Conservation (phyloP, 148 eudicot species). For the Silene conica region DNA sequence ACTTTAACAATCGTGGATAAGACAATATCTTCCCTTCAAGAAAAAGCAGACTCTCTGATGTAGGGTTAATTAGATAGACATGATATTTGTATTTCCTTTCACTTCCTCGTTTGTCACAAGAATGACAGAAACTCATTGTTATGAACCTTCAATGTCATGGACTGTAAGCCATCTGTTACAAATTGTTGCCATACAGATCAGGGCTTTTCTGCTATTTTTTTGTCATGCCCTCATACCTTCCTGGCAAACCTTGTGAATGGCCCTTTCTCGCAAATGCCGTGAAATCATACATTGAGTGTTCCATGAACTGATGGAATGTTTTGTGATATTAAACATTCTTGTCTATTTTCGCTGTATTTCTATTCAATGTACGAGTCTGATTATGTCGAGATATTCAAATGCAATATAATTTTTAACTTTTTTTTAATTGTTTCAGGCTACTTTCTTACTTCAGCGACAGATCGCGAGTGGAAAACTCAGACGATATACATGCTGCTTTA, state of each 20-base stretch:
- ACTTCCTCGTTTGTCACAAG: background rate
- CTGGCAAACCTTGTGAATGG: background rate
- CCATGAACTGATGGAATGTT: background rate
- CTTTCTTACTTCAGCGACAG: slow-evolving; percentile 75
- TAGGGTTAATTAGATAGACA: background rate
- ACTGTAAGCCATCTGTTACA: background rate
- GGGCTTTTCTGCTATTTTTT: background rate
- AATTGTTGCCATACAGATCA: background rate
- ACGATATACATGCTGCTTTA: slow-evolving; percentile 95
- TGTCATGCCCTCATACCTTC: background rate
- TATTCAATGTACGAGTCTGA: background rate
- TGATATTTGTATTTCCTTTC: background rate
- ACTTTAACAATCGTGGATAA: background rate
- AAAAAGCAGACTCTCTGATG: background rate
- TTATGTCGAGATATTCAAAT: background rate
- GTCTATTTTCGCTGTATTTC: background rate
- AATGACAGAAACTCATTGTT: background rate
- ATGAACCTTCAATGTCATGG: background rate
- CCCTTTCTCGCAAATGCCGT: background rate
- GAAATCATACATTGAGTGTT: background rate
- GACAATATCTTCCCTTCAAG: background rate
- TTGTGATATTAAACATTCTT: background rate
- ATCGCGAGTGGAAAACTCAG: slow-evolving; percentile 83
- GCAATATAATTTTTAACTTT: background rate
- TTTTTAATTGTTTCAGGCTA: slow-evolving; percentile 48